Percentiles rank a stretch among this genome's conserved stretches.
Conservation (phyloP, 2,329 filamentous ascomycete genomes). For the Diaporthe eres region DNA sequence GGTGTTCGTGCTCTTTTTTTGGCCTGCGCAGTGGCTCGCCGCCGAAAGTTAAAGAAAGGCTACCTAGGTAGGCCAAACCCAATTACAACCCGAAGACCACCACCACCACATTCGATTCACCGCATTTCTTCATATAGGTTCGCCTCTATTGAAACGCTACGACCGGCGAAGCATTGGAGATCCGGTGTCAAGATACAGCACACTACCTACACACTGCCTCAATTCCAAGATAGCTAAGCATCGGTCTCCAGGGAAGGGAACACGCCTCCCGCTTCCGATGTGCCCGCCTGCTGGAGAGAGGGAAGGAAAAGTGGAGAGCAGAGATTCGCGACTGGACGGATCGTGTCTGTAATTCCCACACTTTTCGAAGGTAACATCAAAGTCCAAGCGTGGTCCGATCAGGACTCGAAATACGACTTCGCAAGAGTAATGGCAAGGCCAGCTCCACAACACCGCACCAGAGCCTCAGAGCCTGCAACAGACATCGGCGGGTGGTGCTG, state of each 20-base stretch:
- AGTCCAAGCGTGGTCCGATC: conserved; percentile 6
- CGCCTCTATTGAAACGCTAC: conserved; percentile 27
- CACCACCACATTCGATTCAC: conserved; percentile 4
- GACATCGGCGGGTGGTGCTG: not conserved
- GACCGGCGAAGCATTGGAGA: conserved; percentile 8
- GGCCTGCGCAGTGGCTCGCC: not conserved
- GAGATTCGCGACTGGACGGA: conserved; percentile 24
- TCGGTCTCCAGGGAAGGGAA: conserved; percentile 11
- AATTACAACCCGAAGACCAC: conserved; percentile 2
- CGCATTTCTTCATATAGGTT: conserved; percentile 11
- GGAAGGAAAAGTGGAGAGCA: not conserved
- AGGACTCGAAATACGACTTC: not conserved
- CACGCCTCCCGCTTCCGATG: not conserved
- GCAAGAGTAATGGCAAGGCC: conserved; percentile 16
- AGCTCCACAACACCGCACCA: not conserved
- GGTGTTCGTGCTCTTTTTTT: conserved; percentile 12
- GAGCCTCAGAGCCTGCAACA: conserved; percentile 3
- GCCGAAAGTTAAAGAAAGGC: conserved; percentile 24
- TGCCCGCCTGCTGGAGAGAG: not conserved
- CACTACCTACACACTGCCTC: not conserved
- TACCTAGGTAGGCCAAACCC: not conserved
- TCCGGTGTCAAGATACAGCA: conserved; percentile 17
- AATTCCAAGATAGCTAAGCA: conserved; percentile 5
- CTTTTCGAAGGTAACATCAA: not conserved
- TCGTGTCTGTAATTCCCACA: conserved; percentile 18